A percentile compares a stretch with the other conserved stretches of the same genome.
Conservation (phyloP, 208 protist species). For the Wallacemonas sp. region DNA sequence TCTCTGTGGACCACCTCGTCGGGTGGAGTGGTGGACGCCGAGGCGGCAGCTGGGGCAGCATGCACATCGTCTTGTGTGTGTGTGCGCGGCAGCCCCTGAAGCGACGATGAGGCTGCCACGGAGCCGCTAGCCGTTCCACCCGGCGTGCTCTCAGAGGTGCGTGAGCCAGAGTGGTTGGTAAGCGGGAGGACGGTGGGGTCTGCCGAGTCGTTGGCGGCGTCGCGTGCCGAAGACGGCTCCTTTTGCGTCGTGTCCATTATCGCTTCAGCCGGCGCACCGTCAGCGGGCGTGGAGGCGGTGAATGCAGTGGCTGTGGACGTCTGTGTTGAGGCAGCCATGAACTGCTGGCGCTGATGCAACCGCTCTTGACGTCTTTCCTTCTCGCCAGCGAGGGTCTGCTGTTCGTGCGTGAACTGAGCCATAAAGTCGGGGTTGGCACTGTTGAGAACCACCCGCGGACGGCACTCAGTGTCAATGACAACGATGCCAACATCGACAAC, state of each 20-base stretch:
- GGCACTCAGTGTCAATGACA: conserved; percentile 49
- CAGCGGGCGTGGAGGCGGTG: no score
- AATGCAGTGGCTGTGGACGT: neutral
- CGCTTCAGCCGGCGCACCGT: no score
- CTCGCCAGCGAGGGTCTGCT: conserved; percentile 15
- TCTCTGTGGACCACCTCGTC: no score
- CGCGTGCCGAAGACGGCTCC: no score
- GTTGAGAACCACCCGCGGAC: conserved; percentile 48
- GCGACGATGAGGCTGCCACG: neutral
- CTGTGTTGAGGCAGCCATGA: neutral
- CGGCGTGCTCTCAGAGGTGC: neutral
- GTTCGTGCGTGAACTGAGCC: conserved; percentile 26
- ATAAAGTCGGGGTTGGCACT: conserved; percentile 28
- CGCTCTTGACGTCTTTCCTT: neutral
- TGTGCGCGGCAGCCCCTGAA: neutral
- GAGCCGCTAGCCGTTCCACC: neutral
- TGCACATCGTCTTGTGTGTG: neutral
- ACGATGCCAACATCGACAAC: conserved; percentile 50
- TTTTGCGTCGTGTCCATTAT: no score
- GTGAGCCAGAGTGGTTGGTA: no score
- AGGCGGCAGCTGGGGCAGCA: neutral
- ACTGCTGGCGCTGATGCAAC: neutral
- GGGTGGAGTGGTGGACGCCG: no score
- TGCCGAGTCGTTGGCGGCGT: no score
- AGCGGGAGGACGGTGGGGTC: no score